Evolutionary conservation across 1,139 yeast genomes (phyloP).

Genomic region (Taiozyma sp.): DNA sequence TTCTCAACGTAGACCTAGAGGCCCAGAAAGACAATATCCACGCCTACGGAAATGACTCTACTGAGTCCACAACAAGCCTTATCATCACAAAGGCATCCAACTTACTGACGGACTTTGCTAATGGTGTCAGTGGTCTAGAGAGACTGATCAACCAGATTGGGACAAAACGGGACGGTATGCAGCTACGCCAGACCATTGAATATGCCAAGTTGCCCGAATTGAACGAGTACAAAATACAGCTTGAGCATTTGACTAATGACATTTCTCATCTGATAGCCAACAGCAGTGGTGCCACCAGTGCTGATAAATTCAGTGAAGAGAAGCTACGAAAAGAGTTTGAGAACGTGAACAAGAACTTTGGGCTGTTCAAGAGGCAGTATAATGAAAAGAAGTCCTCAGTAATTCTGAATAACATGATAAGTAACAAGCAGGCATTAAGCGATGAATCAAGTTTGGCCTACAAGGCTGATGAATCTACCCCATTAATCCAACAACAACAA

Average conservation of each 20-base stretch:
- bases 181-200: constrained; percentile 39
- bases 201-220: constrained; percentile 23
- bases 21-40: constrained; percentile 36
- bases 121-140: constrained; percentile 44
- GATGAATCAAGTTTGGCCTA: constrained; percentile 7
- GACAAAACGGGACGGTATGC: constrained; percentile 44
- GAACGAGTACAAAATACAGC: constrained; percentile 23
- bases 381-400: constrained; percentile 32
- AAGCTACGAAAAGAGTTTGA: constrained; percentile 40
- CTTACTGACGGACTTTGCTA: constrained; percentile 40
- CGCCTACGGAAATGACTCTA: constrained; percentile 16
- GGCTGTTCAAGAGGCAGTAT: constrained; percentile 33
- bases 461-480: constrained; percentile 22
- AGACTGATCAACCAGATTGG: constrained; percentile 49
- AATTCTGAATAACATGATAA: constrained; percentile 27
- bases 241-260: constrained; percentile 32
- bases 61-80: constrained; percentile 14
- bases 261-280: constrained; percentile 24
- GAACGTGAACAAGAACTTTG: constrained; percentile 35
- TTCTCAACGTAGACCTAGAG: constrained; percentile 58
- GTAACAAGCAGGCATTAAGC: constrained; percentile 16
- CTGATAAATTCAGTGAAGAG: constrained; percentile 32
- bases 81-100: constrained; percentile 23
- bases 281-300: constrained; percentile 9
- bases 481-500: constrained; percentile 25